Evolutionary conservation across 495 filamentous ascomycete genomes (phyloP).

Genomic region (Hypoxylon perforatum): DNA sequence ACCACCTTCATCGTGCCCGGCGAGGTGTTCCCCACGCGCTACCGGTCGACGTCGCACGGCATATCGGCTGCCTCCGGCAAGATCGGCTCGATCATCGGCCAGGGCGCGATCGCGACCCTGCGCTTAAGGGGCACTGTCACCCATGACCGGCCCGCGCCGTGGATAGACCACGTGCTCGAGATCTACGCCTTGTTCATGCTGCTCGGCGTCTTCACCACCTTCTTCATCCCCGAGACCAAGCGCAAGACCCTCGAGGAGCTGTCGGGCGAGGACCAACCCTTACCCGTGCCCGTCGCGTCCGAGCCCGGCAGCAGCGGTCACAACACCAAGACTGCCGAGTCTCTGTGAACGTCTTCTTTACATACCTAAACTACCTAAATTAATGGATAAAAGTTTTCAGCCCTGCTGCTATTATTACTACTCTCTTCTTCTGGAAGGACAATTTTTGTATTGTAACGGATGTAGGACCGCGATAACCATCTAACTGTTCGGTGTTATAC

Average conservation of each 20-base stretch:
- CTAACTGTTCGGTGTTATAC: slow-evolving; percentile 4
- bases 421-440: too few species aligned
- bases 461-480: background rate
- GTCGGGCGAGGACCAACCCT: slow-evolving; percentile 58
- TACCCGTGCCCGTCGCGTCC: slow-evolving; percentile 2
- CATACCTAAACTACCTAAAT: background rate
- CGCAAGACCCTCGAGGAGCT: slow-evolving; percentile 72
- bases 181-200: slow-evolving; percentile 87
- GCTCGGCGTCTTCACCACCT: slow-evolving; percentile 70
- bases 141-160: slow-evolving; percentile 56
- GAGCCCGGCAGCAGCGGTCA: slow-evolving; percentile 9
- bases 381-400: background rate
- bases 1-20: slow-evolving; percentile 94
- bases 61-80: slow-evolving; percentile 88
- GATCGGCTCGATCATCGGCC: slow-evolving; percentile 76
- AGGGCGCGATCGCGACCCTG: slow-evolving; percentile 64
- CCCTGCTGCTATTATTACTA: too few species aligned
- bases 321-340: slow-evolving; percentile 35
- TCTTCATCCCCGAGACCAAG: slow-evolving; percentile 81
- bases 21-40: slow-evolving; percentile 89
- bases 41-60: slow-evolving; percentile 86
- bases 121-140: slow-evolving; percentile 57
- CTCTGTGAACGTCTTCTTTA: slow-evolving; percentile 22
- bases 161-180: slow-evolving; percentile 83
- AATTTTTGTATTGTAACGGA: too few species aligned